Conservation (phyloP, 768 basidiomycete species). For the Lactarius tabidus region DNA sequence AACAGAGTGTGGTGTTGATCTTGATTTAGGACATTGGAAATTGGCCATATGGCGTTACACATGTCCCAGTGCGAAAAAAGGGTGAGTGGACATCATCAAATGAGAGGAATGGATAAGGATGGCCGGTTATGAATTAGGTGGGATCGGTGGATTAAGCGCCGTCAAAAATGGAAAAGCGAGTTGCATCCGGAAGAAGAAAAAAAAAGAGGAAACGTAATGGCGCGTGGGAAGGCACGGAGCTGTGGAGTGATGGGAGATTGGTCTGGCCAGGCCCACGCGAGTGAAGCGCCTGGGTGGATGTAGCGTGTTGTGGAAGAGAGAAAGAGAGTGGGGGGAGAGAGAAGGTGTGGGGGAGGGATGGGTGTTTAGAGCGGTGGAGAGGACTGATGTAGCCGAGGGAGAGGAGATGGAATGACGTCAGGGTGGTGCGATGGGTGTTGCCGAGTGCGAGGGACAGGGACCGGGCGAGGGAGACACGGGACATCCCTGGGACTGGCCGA, state of each 20-base stretch:
- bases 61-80: slow-evolving; percentile 1
- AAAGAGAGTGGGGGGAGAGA: neutral
- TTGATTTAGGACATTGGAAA: slow-evolving; percentile 17
- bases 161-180: slow-evolving; percentile 18
- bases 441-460: neutral
- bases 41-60: neutral
- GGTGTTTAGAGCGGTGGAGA: neutral
- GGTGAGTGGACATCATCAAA: neutral
- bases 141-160: neutral
- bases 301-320: neutral
- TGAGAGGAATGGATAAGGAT: slow-evolving; percentile 7
- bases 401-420: slow-evolving; percentile 11
- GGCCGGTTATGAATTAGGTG: neutral
- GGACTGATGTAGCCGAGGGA: neutral
- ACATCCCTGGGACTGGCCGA: neutral
- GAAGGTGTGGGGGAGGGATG: neutral
- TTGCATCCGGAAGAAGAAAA: slow-evolving; percentile 12
- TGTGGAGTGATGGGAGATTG: neutral
- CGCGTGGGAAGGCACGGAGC: slow-evolving; percentile 16
- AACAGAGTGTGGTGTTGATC: neutral
- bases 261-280: slow-evolving; percentile 6
- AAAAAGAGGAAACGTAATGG: slow-evolving; percentile 21
- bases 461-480: neutral
- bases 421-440: neutral
- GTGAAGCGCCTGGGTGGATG: neutral